Conservation (phyloP, 129 eudicot species). For the Centaurea solstitialis region DNA sequence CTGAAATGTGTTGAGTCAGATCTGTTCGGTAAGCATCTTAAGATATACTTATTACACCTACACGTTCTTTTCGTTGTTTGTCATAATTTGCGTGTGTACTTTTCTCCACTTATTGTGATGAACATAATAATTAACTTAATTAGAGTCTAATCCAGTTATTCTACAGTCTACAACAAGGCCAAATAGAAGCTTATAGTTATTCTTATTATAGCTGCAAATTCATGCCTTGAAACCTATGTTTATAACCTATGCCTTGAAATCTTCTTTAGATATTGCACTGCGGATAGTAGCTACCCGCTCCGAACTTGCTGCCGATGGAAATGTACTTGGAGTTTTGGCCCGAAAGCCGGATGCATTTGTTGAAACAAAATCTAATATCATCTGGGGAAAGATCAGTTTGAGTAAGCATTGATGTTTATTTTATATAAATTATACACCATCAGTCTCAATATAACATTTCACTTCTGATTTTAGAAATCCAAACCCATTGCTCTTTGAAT, state of each 20-base stretch:
- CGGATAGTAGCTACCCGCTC: conserved; percentile 16
- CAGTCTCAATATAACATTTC: background rate
- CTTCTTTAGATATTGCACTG: conserved; percentile 29
- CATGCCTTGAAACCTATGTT: too few species aligned
- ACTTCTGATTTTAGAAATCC: background rate
- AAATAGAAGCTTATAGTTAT: too few species aligned
- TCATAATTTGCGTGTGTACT: too few species aligned
- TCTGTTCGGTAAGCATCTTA: conserved; percentile 46
- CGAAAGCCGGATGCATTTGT: conserved; percentile 29
- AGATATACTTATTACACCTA: too few species aligned
- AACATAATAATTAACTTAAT: too few species aligned
- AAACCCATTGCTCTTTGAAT: background rate
- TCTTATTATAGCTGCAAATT: too few species aligned
- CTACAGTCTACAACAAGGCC: too few species aligned
- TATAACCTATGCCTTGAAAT: background rate
- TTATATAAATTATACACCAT: too few species aligned
- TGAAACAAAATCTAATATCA: background rate
- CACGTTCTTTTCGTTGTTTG: too few species aligned
- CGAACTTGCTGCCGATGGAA: conserved; percentile 14
- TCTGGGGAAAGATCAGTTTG: background rate
- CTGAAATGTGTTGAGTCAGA: conserved; percentile 34
- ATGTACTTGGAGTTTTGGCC: conserved; percentile 37
- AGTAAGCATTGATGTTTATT: too few species aligned
- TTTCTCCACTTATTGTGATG: too few species aligned
- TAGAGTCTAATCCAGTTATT: too few species aligned